These are phyloP conservation scores for Solanum appendiculatum DNA, from an alignment of 257 asterid species.

Conservation along the genomic window DNA sequence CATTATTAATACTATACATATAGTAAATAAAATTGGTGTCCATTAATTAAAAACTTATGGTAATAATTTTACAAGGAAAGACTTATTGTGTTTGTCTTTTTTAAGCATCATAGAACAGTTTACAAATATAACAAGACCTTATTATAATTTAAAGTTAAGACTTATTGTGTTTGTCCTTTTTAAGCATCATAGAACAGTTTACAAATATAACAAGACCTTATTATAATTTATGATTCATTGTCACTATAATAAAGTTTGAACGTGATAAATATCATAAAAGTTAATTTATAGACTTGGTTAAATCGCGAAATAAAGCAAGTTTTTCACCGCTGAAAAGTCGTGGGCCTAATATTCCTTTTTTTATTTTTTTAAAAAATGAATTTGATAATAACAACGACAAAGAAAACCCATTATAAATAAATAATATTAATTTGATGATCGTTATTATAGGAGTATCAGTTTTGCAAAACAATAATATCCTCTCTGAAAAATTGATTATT, in stretches of 20 bases:
- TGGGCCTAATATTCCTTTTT: neutral
- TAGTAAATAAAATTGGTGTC: no score
- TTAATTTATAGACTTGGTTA: neutral
- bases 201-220: fast-evolving
- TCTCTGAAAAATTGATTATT: neutral
- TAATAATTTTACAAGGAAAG: no score
- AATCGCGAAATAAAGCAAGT: neutral
- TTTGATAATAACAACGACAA: neutral
- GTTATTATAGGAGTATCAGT: neutral
- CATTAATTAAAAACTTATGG: fast-evolving
- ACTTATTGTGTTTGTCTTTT: no score
- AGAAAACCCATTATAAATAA: neutral
- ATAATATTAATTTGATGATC: neutral
- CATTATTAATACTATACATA: no score
- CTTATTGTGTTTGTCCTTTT: no score
- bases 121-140: fast-evolving
- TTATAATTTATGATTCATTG: no score
- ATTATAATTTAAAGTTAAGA: no score
- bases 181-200: fast-evolving
- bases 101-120: fast-evolving
- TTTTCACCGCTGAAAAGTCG: neutral
- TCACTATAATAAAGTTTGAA: no score
- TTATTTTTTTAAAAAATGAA: neutral
- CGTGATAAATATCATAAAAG: no score
- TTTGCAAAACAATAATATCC: neutral